Base-by-base conservation (phyloP, 805 yeast genomes). In the Candida vartiovaarae region DNA sequence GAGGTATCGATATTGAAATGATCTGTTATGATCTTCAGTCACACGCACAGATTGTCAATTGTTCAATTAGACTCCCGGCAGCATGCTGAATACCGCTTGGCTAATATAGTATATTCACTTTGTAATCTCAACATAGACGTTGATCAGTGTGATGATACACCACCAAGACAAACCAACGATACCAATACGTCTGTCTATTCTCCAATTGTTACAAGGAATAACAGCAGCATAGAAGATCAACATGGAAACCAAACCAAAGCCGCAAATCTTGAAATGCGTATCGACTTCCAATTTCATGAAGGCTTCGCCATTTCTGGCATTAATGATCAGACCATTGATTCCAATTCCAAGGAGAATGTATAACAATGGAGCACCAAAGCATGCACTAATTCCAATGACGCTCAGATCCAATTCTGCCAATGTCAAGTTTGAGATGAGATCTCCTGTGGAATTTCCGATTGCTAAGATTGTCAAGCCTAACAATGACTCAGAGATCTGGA, bases 391-490 rank as follows among this genome's bases (percentile, higher is more conserved):
- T 0, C 97, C 97, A 84, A 91, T 84, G 38, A 84, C 72, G 0
- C 95, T 86, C 65, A 78, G 80, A 0, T 95, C 96, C 72, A 86
- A 75, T 45, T 68, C 68, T 0, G 95, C 89, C 26, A 91, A 76
- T 0, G 95, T 83, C 32, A 83, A 61, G 53, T 91, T 88, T 0
- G 96, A 83, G 1, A 90, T 80, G 38, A 90, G 66, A 57, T 91
- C 99, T 5, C 98, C 97, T 6, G 85, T 66, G 1, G 96, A 90
- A 61, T 91, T 93, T 4, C 99, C 98, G 46, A 91, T 65, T 0
- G 98, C 96, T 61, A 91, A 84, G 0, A 91, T 71, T 0, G 98
- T 91, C 8, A 89, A 65, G 0, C 99, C 99, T 26, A 91, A 64
- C 9, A 90, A 72, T 3, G 89, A 88, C 47, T 87, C 93, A 8